Base-by-base conservation (phyloP, 129 eudicot species). In the Glebionis coronaria region DNA sequence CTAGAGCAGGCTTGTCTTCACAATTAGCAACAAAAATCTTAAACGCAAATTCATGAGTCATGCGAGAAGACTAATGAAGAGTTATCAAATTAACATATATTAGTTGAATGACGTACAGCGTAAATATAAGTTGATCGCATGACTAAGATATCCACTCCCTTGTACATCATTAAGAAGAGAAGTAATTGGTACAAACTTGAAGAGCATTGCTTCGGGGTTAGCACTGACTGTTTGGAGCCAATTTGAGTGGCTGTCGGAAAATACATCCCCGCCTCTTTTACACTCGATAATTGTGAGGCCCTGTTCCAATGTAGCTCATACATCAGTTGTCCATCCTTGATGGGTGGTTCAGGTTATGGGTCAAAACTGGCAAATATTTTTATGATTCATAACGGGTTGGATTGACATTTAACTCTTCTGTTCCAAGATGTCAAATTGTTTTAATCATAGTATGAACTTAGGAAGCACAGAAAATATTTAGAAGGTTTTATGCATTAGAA, bases 121-220 rank as follows among this genome's bases (percentile, higher is more conserved):
- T 19, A 90, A 84, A 57, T 90, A 90, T 80, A 90, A 82, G 74
- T 87, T 90, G 68, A 90, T 90, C 19, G 97, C 97, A 62, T 87
- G 97, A 57, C 95, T 87, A 56, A 90, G 95, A 82, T 90, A 87
- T 73, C 95, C 97, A 69, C 97, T 90, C 47, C 95, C 97, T 12
- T 87, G 91, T 74, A 90, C 81, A 23, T 95, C 97, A 49, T 80
- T 78, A 58, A 90, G 97, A 2, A 90, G 91, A 73, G 91, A 84
- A 63, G 95, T 84, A 74, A 90, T 84, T 5, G 97, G 97, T 47
- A 90, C 92, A 73, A 90, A 85, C 71, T 87, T 87, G 72, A 90
- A 84, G 50, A 75, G 82, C 53, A 90, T 78, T 42, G 90, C 95
- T 74, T 90, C 97, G 15, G 97, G 97, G 44, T 79, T 81, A 44